Percentiles rank a stretch among this genome's conserved stretches.
These are phyloP conservation scores for Solanum megistacrolobum DNA, from an alignment of 257 asterid genomes.

Conservation along the genomic window DNA sequence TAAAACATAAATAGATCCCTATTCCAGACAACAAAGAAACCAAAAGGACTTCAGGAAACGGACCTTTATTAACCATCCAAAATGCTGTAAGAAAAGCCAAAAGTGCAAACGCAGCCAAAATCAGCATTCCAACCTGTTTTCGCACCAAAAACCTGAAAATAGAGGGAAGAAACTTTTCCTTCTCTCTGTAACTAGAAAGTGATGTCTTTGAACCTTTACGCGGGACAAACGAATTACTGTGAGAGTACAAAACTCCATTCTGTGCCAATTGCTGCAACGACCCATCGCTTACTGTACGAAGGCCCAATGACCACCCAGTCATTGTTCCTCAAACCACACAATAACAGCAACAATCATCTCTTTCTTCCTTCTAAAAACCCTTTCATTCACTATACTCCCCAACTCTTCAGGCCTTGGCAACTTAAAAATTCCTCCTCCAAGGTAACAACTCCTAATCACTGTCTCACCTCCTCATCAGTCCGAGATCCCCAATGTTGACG, in stretches of 20 bases:
- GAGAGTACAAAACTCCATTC: slow-evolving; percentile 53
- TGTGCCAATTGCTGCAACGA: slow-evolving; percentile 60
- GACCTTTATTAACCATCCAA: slow-evolving; percentile 62
- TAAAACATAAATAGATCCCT: not conserved
- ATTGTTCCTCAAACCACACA: slow-evolving; percentile 62
- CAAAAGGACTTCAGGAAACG: not conserved
- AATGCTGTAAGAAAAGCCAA: slow-evolving; percentile 56
- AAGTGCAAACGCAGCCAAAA: slow-evolving; percentile 47
- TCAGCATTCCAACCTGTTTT: slow-evolving; percentile 71
- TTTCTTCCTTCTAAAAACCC: slow-evolving; percentile 33
- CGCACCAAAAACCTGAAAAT: slow-evolving; percentile 49
- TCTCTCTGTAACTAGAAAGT: slow-evolving; percentile 51
- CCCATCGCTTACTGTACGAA: slow-evolving; percentile 67
- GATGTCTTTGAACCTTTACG: slow-evolving; percentile 64
- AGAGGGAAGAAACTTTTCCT: slow-evolving; percentile 40
- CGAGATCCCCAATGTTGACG: not conserved
- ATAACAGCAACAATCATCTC: slow-evolving; percentile 49
- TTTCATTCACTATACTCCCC: slow-evolving; percentile 36
- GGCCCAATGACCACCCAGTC: slow-evolving; percentile 83
- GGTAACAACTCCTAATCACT: not conserved
- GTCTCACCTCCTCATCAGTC: not conserved
- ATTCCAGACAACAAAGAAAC: not conserved
- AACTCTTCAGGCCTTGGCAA: slow-evolving; percentile 2
- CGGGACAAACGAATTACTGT: slow-evolving; percentile 18
- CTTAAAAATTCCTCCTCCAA: not conserved